Percentiles rank a stretch among this genome's conserved stretches.
Conservation (phyloP, 129 eudicot genomes). For the Escallonia rubra region DNA sequence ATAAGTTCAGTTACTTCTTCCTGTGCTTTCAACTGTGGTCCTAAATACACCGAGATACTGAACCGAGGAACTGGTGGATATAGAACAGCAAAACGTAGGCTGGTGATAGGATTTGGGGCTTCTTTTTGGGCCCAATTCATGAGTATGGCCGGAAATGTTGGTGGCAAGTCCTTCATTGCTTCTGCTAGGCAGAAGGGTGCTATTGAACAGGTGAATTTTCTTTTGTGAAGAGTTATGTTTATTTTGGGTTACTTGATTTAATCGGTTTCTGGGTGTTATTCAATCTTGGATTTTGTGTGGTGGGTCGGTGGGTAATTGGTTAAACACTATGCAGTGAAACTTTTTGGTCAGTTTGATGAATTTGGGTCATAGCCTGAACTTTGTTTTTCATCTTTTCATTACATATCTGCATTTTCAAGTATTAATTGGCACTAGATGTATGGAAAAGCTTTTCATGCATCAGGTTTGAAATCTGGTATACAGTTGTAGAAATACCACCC, state of each 20-base stretch:
- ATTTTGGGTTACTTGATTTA: slow-evolving; percentile 1
- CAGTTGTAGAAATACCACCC: too few species aligned
- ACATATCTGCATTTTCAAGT: too few species aligned
- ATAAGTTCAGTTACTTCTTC: slow-evolving; percentile 23
- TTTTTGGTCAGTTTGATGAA: neutral
- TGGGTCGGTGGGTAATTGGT: slow-evolving; percentile 4
- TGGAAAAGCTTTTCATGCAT: too few species aligned
- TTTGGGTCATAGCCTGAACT: neutral
- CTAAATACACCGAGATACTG: slow-evolving; percentile 23
- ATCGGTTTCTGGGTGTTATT: slow-evolving; percentile 13
- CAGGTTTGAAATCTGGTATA: too few species aligned
- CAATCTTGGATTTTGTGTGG: neutral
- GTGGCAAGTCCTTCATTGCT: slow-evolving; percentile 60
- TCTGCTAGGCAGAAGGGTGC: slow-evolving; percentile 70
- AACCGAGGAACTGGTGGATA: slow-evolving; percentile 9
- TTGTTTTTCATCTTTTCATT: too few species aligned
- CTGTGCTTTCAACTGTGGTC: neutral
- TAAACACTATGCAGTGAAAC: neutral
- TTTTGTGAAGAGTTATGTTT: slow-evolving; percentile 1
- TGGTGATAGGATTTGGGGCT: slow-evolving; percentile 74
- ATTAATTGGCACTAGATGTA: too few species aligned
- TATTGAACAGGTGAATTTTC: slow-evolving; percentile 52
- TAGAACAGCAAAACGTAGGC: slow-evolving; percentile 34
- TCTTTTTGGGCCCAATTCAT: slow-evolving; percentile 57
- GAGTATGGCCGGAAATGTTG: slow-evolving; percentile 44